Evolutionary conservation across 805 yeast species (phyloP).

Genomic region (Yarrowia yakushimensis): DNA sequence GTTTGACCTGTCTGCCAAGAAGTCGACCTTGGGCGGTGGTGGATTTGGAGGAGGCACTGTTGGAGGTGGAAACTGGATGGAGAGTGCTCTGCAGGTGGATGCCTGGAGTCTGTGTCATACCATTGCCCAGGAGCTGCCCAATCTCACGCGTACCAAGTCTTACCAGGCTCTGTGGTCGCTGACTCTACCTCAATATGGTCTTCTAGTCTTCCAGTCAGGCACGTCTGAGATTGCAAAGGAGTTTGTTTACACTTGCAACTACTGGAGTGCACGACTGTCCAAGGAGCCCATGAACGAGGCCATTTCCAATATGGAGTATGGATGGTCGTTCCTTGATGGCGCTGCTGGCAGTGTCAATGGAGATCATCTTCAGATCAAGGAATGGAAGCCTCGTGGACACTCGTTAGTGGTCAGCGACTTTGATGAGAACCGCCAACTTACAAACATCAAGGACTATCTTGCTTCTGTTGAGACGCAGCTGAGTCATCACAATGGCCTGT

Average conservation of each 20-base stretch:
- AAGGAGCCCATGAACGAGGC: constrained; percentile 72
- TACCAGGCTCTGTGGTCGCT: constrained; percentile 50
- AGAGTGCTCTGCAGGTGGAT: constrained; percentile 56
- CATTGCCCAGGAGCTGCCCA: constrained; percentile 41
- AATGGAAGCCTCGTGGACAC: constrained; percentile 39
- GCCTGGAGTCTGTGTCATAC: constrained; percentile 49
- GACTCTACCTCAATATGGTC: constrained; percentile 48
- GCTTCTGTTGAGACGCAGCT: constrained; percentile 41
- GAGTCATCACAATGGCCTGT: constrained; percentile 45
- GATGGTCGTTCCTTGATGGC: constrained; percentile 50
- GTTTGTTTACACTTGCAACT: constrained; percentile 74
- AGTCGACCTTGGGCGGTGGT: constrained; percentile 5
- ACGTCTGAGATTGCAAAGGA: constrained; percentile 63
- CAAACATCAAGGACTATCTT: constrained; percentile 42
- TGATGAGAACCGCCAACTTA: constrained; percentile 41
- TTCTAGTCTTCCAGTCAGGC: constrained; percentile 61
- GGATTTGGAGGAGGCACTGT: constrained; percentile 36
- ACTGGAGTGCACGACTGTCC: constrained; percentile 85
- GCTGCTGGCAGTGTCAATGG: constrained; percentile 24
- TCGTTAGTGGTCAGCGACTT: constrained; percentile 36
- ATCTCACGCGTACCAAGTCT: constrained; percentile 38
- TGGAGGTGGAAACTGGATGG: constrained; percentile 70
- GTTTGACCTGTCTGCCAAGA: constrained; percentile 39
- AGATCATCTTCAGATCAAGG: constrained; percentile 33
- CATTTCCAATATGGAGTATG: constrained; percentile 72